Evolutionary conservation across 2,329 filamentous ascomycete genomes (phyloP), one percentile per base, ranked within the genome.

Genomic region (Juglanconis oblonga): DNA sequence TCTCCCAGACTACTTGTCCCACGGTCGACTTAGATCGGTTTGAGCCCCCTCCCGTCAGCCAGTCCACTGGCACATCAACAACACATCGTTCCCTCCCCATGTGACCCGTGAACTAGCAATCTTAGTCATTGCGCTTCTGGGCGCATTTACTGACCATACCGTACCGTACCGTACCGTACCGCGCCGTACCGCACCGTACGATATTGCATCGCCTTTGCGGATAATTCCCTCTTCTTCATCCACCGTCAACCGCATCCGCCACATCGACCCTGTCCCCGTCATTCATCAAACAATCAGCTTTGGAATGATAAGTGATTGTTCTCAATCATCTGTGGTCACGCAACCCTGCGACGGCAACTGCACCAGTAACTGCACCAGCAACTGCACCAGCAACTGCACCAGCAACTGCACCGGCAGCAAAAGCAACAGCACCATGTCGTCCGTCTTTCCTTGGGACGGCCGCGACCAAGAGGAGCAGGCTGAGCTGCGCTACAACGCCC

Each of bases 381-480:
- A 32, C 55, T 13, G 47, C 47, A 33, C 13, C 38, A 8, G 29
- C 14, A 14, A 17, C 8, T 24, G 33, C 35, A 48, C 9, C 32
- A 40, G 38, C 24, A 17, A 32, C 55, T 13, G 47, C 47, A 33
- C 13, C 38, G 13, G 29, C 14, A 14, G 24, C 24, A 24, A 24
- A 24, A 24, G 24, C 24, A 24, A 24, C 24, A 24, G 24, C 13
- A 44, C 14, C 31, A 54, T 54, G 52, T 29, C 52, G 14, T 24
- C 40, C 47, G 31, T 51, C 35, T 57, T 73, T 52, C 77, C 81
- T 4, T 80, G 77, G 77, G 81, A 84, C 65, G 79, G 77, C 58
- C 79, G 80, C 57, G 81, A 84, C 64, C 79, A 78, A 65, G 74
- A 80, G 61, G 80, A 84, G 35, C 75, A 78, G 69, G 79, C 81